These are phyloP conservation scores for Hygrophorus pudorinus DNA, from an alignment of 768 basidiomycete genomes.

Conservation along the genomic window DNA sequence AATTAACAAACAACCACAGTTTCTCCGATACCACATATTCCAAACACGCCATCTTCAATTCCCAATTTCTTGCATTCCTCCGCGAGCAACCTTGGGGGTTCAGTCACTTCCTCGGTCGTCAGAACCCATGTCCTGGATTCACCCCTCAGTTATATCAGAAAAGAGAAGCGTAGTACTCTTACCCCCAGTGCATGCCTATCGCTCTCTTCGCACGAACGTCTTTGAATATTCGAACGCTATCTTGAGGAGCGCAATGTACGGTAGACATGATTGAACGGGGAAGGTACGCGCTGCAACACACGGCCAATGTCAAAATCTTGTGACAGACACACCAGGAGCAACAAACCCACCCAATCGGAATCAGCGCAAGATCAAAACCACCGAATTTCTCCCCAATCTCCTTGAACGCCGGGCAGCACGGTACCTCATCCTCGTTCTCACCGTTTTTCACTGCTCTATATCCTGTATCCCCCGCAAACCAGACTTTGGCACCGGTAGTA, in stretches of 20 bases:
- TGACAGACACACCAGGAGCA: neutral
- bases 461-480: constrained; percentile 66
- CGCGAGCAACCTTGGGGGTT: constrained; percentile 47
- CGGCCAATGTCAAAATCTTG: constrained; percentile 7
- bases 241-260: constrained; percentile 59
- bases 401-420: constrained; percentile 63
- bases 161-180: constrained; percentile 9
- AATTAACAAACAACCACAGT: constrained; percentile 28
- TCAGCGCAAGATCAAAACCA: constrained; percentile 57
- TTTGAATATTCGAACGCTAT: constrained; percentile 57
- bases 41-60: constrained; percentile 45
- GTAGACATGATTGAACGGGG: constrained; percentile 47
- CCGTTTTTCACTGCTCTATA: constrained; percentile 38
- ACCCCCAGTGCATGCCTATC: constrained; percentile 68
- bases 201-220: constrained; percentile 52
- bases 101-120: constrained; percentile 44
- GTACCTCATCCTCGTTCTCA: constrained; percentile 40
- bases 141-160: neutral
- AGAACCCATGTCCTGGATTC: constrained; percentile 40
- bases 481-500: constrained; percentile 26
- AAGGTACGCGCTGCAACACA: constrained; percentile 43
- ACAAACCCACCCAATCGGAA: constrained; percentile 51
- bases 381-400: constrained; percentile 58
- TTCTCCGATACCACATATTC: constrained; percentile 51
- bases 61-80: constrained; percentile 42